Evolutionary conservation across 2,329 filamentous ascomycete species (phyloP), one percentile per base, ranked within the genome.

Genomic region (Lecanosticta acicola): DNA sequence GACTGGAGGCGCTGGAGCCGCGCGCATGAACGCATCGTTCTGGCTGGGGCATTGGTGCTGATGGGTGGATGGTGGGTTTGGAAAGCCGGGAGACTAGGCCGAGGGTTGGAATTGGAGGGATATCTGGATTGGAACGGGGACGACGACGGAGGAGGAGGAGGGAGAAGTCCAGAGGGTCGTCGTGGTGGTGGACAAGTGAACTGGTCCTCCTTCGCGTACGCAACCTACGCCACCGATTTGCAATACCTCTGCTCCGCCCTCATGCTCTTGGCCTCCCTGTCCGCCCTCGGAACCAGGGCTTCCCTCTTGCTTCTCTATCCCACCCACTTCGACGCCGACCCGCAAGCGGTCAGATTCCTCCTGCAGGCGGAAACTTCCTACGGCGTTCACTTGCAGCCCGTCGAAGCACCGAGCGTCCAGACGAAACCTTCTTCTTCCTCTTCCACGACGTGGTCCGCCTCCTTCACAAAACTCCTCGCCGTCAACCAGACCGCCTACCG

Each of bases 391-490:
- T 59, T 78, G 35, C 59, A 71, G 40, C 73, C 75, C n/a, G 66
- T 74, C 29, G 58, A 68, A 9, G 37, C 51, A 21, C 42, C 48
- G 19, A 43, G 59, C 46, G 33, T 65, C 60, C 54, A 61, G 40
- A 58, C 56, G 66, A 19, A 79, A 29, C 11, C 24, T 7, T 7
- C 7, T 29, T 29, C 24, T 11, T 29, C 7, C 24, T 29, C n/a
- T n/a, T n/a, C n/a, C n/a, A n/a, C n/a, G n/a, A 29, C 79, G 1
- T 84, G 80, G 81, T 75, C 78, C 44, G 75, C 78, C 24, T 80
- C 78, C 2, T 80, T 79, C 55, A 81, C 80, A 19, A 85, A 87
- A 59, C 72, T 85, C 20, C 72, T 83, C 29, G 79, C 80, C 2
- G 85, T 84, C 59, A 81, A 79, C 50, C 78, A 83, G 44, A 78